Evolutionary conservation across 2,329 filamentous ascomycete species (phyloP), one percentile per base, ranked within the genome.

Genomic region (Cercospora sesami): DNA sequence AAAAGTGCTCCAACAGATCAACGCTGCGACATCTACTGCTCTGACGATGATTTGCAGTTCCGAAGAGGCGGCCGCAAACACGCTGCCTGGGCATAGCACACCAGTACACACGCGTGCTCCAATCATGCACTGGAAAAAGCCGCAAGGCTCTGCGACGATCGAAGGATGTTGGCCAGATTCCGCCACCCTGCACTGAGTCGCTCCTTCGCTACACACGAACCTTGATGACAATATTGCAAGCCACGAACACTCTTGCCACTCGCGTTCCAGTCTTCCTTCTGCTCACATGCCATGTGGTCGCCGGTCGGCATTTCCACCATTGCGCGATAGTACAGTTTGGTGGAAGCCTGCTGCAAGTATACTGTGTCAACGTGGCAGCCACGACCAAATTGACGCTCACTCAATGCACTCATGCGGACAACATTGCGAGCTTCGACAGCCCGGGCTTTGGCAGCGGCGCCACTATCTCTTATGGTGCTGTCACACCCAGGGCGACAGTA

Each of bases 171-270:
- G 53, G 53, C 53, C 53, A 28, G 53, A 57, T 8, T 57, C 28
- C 53, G 45, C 45, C 45, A 51, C 53, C 14, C 5, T 57, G 53
- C 53, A 12, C 14, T 18, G 26, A 31, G 53, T 26, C 23, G 53
- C 53, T 57, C 53, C 23, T 30, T 57, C 53, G 53, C 53, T 57
- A 57, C 53, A 57, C 23, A 28, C 23, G 53, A 57, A 30, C 53
- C 26, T 30, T 57, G n/a, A 23, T 48, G 18, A 21, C 45, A 51
- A 10, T 51, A 21, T 57, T 57, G 53, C 53, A 57, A 30, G 53
- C 53, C 28, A 26, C 51, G 28, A 16, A 28, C 4, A 7, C 12
- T 57, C 51, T n/a, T 21, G 45, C 45, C 45, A 10, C 23, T 21
- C 53, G 53, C 53, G 23, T 16, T 18, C 53, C 53, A 57, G 23